Evolutionary conservation across 371 early-diverging fungal genomes (phyloP), one percentile per base, ranked within the genome.

Genomic region (Gilbertella persicaria): DNA sequence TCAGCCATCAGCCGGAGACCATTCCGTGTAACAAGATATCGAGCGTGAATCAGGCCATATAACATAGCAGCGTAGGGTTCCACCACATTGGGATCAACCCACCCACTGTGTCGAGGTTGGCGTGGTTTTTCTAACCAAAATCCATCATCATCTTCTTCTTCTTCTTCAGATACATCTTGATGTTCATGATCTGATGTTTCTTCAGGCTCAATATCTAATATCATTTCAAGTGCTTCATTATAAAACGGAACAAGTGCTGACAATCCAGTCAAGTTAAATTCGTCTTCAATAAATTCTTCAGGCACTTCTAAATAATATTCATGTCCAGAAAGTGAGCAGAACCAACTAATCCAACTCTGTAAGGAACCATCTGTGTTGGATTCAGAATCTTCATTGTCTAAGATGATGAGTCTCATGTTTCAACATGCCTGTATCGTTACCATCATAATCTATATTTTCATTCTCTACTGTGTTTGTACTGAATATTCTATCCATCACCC

Each of bases 181-280:
- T 47, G 16, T n/a, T 49, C 45, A 9, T 60, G 58, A 26, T 65
- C 74, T 29, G 62, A 55, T 28, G 57, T 45, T 35, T 76, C 66
- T 71, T 87, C 88, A 19, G 86, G 81, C 55, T 92, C 94, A 19
- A 89, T 73, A 74, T 94, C 94, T 43, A 92, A 73, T 50, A 98
- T 94, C 82, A 90, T 85, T 42, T 90, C 89, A 50, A 92, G 76
- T 1, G 92, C 92, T 40, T 87, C 85, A 41, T 87, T 80, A 64
- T 92, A 95, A 73, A 88, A 87, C 5, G 87, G 84, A 0, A 97
- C 89, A 25, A 88, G 80, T 19, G 87, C 79, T 50, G 83, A 84
- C 24, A 98, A 76, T 6, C 97, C 97, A n/a, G 93, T 89, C 33
- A 97, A 69, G 73, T 98, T 97, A 69, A 98, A 98, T 49, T 92